Base-by-base conservation (phyloP, 83 land plant species). In the Picea mariana region DNA sequence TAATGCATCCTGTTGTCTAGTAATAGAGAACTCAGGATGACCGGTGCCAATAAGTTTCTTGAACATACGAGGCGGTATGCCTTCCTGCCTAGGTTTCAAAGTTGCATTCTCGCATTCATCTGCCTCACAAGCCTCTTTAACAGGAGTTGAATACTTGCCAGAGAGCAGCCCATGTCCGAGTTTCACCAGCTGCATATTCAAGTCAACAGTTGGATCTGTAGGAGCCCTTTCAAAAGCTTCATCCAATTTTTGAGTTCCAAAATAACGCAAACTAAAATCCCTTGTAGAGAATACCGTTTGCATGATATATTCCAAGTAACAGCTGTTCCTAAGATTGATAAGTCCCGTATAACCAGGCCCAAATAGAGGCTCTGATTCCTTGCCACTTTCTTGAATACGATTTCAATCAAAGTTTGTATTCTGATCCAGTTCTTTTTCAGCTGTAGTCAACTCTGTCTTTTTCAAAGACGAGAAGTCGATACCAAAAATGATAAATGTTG, bases 1-100 rank as follows among this genome's bases (percentile, higher is more conserved):
- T 82, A 98, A 86, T 21, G 99, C 99, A 90, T 98, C 99, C 99
- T 34, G 99, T 62, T 98, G 99, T 65, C 99, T 97, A 88, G 96
- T 87, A 61, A 89, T 90, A 67, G 98, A 91, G 89, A 98, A 98
- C 81, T 98, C 99, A 78, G 99, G 96, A 86, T 98, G 99, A 61
- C 92, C 96, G 69, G 93, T 88, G 38, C 99, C 99, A 87, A 98
- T 94, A 76, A 98, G 91, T 42, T 94, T 71, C 87, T 98, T 98
- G 86, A 98, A 98, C 99, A 98, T 98, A 7, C 95, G 94, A 82
- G 99, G 99, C 4, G 95, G 91, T 40, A 98, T 94, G 8, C 99
- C 99, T 63, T 90, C 93, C 72, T 96, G 99, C 27, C 85, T 27
- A 83, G 42, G 67, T 62, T 55, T 80, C 63, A 75, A 62, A 34